Evolutionary conservation across 1,139 yeast genomes (phyloP), one percentile per base, ranked within the genome.

Genomic region (Yamadazyma atmosphaerica): DNA sequence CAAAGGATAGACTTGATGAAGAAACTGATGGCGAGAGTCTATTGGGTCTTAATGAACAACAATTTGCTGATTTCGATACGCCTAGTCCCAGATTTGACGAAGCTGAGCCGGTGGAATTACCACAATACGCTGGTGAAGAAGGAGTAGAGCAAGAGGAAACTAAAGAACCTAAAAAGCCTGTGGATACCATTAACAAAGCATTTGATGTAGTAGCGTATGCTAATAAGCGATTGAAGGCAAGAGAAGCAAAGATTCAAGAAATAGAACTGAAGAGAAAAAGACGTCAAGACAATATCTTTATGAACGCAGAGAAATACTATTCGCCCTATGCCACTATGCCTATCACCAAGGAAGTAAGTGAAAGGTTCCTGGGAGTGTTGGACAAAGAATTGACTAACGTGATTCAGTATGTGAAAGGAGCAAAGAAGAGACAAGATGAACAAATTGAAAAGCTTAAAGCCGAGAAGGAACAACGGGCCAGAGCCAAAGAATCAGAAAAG

Each of bases 121-220:
- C 52, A 8, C 49, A 49, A 33, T 47, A 40, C 34, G 52, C 52
- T 7, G 48, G 40, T 9, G 53, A 46, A 8, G 49, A 44, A 7
- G 23, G 9, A 13, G 49, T 43, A 9, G n/a, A n/a, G n/a, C n/a
- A n/a, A n/a, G 46, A 42, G 28, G 38, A 33, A 29, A 26, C 12
- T n/a, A 14, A 13, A 15, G 35, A 32, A 7, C 32, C 13, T 42
- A 35, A 17, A 43, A 37, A 29, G 37, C 36, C 12, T 31, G 39
- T 39, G 7, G n/a, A n/a, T n/a, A n/a, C n/a, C n/a, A n/a, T n/a
- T n/a, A 26, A 29, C 24, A 65, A 63, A 35, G 47, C 54, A 6
- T 76, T 81, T 45, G 83, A 83, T 56, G 68, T 83, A 33, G 75
- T 70, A 10, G 76, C 63, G 27, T 81, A 80, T 51, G 81, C 87